Conservation (phyloP, 2,329 filamentous ascomycete species). For the Botrytis fragariae region DNA sequence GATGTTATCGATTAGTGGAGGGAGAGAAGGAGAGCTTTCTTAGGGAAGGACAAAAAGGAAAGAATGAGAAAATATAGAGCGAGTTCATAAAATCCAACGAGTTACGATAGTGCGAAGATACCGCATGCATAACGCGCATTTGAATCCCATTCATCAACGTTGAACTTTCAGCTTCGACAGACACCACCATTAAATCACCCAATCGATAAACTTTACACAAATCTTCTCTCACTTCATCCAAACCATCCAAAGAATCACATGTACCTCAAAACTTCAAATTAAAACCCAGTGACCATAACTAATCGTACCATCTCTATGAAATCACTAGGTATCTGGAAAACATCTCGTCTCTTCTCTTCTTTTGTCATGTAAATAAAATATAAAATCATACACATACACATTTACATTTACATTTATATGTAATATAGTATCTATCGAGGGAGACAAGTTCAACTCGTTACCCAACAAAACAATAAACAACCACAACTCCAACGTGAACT, state of each 20-base stretch:
- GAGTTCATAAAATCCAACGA: not conserved
- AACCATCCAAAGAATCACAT: not conserved
- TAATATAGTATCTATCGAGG: no score
- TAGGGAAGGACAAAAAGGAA: no score
- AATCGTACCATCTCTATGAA: not conserved
- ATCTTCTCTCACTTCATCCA: not conserved
- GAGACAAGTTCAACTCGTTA: no score
- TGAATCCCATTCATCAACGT: not conserved
- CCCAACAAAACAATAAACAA: no score
- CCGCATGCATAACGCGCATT: not conserved
- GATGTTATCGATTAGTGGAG: constrained; percentile 53
- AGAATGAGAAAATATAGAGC: not conserved
- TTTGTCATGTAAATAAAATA: no score
- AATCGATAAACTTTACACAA: not conserved
- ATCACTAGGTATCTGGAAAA: not conserved
- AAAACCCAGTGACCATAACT: not conserved
- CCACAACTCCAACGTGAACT: no score
- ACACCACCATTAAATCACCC: not conserved
- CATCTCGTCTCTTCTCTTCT: no score
- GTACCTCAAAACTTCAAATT: not conserved
- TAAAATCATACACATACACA: no score
- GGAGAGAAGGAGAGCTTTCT: no score
- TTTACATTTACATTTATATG: no score
- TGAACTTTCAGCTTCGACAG: not conserved
- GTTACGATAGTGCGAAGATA: not conserved